These are phyloP conservation scores for Sanghuangporus weigelae DNA, from an alignment of 1,284 basidiomycete genomes.

Conservation along the genomic window DNA sequence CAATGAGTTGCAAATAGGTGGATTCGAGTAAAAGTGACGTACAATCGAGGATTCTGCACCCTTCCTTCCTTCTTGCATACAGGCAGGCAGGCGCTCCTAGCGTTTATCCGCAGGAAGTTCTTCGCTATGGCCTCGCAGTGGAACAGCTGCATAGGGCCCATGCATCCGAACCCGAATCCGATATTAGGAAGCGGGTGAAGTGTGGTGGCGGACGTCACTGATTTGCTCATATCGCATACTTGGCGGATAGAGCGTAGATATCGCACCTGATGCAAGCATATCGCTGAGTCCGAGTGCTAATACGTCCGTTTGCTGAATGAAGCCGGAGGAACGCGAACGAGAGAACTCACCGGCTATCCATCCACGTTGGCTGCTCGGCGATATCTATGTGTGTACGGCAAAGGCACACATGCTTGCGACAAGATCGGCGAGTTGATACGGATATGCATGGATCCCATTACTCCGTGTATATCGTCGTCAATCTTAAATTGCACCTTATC, in stretches of 20 bases:
- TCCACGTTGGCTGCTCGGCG: too few relatives aligned
- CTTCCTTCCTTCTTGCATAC: too few relatives aligned
- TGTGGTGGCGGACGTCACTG: background rate
- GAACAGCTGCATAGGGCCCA: background rate
- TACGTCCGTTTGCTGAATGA: too few relatives aligned
- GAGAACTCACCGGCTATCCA: too few relatives aligned
- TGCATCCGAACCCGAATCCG: background rate
- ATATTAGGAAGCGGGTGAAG: background rate
- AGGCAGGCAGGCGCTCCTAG: too few relatives aligned
- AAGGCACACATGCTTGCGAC: background rate
- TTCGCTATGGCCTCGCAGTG: too few relatives aligned
- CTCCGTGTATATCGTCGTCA: background rate
- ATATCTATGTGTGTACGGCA: background rate
- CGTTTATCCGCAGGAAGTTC: too few relatives aligned
- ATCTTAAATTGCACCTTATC: background rate
- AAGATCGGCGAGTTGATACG: background rate
- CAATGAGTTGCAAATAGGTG: too few relatives aligned
- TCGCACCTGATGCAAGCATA: background rate
- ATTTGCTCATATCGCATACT: background rate
- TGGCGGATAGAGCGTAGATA: background rate
- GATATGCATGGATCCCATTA: background rate
- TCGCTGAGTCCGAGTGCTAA: too few relatives aligned
- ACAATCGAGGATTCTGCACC: too few relatives aligned
- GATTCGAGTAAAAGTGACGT: too few relatives aligned
- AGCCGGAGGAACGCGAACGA: too few relatives aligned